Evolutionary conservation across 306 rosid species (phyloP).

Genomic region (Sindora glabra): DNA sequence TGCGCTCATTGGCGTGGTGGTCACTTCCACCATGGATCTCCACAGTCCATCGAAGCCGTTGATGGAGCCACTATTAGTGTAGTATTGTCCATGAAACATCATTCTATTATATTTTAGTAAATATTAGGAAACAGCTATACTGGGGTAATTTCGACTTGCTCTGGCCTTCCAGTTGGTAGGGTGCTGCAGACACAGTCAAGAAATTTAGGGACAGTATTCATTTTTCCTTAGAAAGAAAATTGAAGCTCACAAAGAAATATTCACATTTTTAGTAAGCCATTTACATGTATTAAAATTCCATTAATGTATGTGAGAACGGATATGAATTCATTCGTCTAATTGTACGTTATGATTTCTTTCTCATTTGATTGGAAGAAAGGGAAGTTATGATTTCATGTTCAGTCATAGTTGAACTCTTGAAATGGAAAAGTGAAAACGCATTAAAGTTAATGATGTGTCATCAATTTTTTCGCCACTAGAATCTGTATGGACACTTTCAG

Average conservation of each 20-base stretch:
- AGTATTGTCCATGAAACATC: conserved; percentile 6
- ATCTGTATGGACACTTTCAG: no score
- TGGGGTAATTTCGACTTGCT: background rate
- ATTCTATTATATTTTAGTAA: background rate
- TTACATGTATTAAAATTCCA: background rate
- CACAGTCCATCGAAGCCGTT: conserved; percentile 44
- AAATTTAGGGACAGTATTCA: background rate
- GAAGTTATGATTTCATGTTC: background rate
- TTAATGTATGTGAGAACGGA: background rate
- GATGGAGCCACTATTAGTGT: conserved; percentile 54
- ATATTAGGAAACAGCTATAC: background rate
- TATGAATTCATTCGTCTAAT: background rate
- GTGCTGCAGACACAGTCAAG: background rate
- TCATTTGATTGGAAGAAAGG: background rate
- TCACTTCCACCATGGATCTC: conserved; percentile 68
- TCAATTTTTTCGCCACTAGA: no score
- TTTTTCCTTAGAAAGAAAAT: background rate
- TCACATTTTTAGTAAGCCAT: background rate
- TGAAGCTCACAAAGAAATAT: background rate
- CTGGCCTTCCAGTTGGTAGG: no score
- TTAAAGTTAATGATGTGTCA: no score
- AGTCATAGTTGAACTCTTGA: no score
- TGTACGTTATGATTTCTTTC: no score
- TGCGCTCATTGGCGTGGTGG: conserved; percentile 50
- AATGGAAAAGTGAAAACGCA: no score